phyloP scores from a whole-genome alignment of 257 asterid species.

The Solanum gandarillasii region DNA sequence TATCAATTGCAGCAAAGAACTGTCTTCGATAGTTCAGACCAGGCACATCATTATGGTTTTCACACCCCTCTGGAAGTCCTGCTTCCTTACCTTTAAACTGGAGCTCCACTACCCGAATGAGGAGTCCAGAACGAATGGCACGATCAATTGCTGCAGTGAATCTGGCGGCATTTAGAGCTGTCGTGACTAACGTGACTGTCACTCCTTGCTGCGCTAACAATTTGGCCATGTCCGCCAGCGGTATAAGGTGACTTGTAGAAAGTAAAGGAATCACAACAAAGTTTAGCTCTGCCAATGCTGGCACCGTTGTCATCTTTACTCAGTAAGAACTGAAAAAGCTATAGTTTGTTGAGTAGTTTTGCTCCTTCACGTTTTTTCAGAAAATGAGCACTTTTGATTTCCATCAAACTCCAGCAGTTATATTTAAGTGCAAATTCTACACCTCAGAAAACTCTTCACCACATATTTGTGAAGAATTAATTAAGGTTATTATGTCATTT shows the following conservation, averaged over 20 bases:
- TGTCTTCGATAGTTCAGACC: not conserved
- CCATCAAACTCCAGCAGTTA: not conserved
- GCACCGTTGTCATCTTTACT: not conserved
- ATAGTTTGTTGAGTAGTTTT: not conserved
- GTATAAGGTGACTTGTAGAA: not conserved
- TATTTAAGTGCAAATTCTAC: not conserved
- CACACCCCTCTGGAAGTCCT: not conserved
- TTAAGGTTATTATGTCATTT: too few species aligned
- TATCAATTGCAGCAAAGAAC: not conserved
- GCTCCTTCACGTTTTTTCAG: not conserved
- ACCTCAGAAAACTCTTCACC: not conserved
- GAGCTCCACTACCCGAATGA: not conserved
- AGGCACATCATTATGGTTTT: not conserved
- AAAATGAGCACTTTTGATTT: not conserved
- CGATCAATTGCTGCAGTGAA: not conserved
- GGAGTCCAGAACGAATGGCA: not conserved
- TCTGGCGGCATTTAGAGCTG: not conserved
- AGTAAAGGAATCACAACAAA: not conserved
- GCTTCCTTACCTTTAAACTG: not conserved
- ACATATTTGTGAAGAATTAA: too few species aligned
- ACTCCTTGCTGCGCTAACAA: not conserved
- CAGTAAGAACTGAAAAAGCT: not conserved
- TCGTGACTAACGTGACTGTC: not conserved
- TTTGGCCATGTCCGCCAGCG: not conserved
- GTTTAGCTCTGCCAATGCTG: not conserved